phyloP scores from a whole-genome alignment of 768 basidiomycete genomes.

The Mycena epipterygia region DNA sequence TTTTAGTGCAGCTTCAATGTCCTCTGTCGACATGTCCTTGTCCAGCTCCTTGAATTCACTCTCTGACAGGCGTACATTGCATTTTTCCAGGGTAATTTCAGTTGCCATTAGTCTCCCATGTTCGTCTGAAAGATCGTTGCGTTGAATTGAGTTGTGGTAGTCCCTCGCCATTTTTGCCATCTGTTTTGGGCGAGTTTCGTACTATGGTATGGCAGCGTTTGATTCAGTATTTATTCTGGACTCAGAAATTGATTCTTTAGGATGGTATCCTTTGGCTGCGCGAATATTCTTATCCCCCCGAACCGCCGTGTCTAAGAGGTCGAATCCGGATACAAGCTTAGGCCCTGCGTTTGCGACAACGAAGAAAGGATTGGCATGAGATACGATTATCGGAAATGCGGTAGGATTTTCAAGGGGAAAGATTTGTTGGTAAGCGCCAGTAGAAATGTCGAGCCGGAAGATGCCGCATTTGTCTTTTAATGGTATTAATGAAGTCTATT shows the following conservation, averaged over 20 bases:
- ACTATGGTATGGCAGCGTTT: background rate
- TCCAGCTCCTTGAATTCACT: background rate
- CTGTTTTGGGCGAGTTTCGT: background rate
- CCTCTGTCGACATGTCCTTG: background rate
- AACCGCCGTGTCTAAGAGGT: no score
- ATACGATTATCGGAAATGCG: no score
- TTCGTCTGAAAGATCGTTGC: background rate
- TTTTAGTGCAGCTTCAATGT: background rate
- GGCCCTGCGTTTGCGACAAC: no score
- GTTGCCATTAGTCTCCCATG: conserved; percentile 9
- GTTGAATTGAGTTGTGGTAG: conserved; percentile 12
- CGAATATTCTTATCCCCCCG: no score
- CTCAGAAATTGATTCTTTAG: conserved; percentile 3
- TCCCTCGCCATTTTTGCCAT: conserved; percentile 18
- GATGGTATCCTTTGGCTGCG: no score
- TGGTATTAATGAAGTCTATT: no score
- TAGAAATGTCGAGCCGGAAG: no score
- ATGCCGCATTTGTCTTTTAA: no score
- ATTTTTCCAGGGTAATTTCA: conserved; percentile 12
- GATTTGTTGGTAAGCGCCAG: no score
- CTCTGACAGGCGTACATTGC: background rate
- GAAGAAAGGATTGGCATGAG: no score
- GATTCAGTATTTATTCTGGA: background rate
- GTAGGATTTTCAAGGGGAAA: no score
- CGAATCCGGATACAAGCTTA: no score